Conservation (phyloP, 352 stramenopile genomes). For the Globisporangium canariense region DNA sequence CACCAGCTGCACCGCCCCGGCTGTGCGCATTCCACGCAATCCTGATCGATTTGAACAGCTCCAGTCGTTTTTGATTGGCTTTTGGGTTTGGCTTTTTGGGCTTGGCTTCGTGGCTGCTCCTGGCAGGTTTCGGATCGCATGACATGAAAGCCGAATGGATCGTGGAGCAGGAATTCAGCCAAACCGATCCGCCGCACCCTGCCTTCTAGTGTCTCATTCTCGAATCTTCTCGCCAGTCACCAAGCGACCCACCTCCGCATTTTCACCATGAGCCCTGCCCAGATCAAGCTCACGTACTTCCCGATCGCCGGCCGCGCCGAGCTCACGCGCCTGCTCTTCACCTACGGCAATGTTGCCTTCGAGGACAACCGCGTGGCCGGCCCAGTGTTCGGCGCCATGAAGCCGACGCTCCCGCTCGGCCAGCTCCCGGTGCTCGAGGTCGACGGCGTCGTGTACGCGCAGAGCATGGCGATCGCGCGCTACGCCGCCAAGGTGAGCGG, state of each 20-base stretch:
- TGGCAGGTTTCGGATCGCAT: too few relatives aligned
- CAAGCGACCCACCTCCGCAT: background rate
- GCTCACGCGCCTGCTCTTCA: slow-evolving; percentile 45
- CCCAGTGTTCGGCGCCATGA: slow-evolving; percentile 29
- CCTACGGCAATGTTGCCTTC: slow-evolving; percentile 42
- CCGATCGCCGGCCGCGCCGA: slow-evolving; percentile 39
- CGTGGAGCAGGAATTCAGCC: too few relatives aligned
- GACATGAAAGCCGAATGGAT: too few relatives aligned
- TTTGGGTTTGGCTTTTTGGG: too few relatives aligned
- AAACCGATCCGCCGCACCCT: background rate
- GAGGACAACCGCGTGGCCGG: slow-evolving; percentile 38
- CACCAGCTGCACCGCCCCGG: too few relatives aligned
- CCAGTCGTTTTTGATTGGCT: too few relatives aligned
- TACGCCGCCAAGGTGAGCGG: slow-evolving; percentile 50
- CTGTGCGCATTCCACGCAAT: too few relatives aligned
- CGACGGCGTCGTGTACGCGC: slow-evolving; percentile 37
- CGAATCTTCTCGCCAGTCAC: background rate
- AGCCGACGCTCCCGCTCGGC: slow-evolving; percentile 39
- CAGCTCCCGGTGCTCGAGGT: slow-evolving; percentile 54
- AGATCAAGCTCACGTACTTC: slow-evolving; percentile 54
- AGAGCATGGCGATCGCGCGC: slow-evolving; percentile 55
- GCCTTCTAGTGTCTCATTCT: background rate
- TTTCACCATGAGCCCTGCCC: background rate
- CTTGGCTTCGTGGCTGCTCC: too few relatives aligned
- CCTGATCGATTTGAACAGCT: too few relatives aligned